Conservation (phyloP, 192 early-diverging fungal species). For the Cladochytrium replicatum region DNA sequence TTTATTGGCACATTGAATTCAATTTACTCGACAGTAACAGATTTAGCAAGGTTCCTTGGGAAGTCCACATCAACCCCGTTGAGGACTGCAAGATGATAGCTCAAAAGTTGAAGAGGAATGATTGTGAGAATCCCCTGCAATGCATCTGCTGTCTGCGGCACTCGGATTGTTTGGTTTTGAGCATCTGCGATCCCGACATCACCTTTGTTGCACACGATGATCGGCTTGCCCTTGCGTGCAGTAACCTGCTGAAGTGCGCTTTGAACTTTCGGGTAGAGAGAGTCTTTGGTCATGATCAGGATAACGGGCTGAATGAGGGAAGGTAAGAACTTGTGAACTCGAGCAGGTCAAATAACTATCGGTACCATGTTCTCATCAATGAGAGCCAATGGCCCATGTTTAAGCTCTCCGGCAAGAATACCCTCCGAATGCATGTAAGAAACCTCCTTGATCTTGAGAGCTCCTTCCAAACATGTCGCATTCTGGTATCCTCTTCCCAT, state of each 20-base stretch:
- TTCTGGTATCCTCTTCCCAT: slow-evolving; percentile 97
- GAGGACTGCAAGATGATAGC: slow-evolving; percentile 89
- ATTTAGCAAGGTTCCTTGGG: slow-evolving; percentile 48
- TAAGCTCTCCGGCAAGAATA: slow-evolving; percentile 96
- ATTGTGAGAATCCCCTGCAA: slow-evolving; percentile 92
- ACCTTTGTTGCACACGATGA: slow-evolving; percentile 89
- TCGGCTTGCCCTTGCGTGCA: slow-evolving; percentile 89
- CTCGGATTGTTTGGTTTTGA: slow-evolving; percentile 74
- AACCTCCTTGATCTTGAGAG: slow-evolving; percentile 98
- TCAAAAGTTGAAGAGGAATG: slow-evolving; percentile 89
- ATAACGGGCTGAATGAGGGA: slow-evolving; percentile 49
- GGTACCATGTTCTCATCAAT: slow-evolving; percentile 93
- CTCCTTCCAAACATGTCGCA: slow-evolving; percentile 95
- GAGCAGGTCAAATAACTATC: too few relatives aligned
- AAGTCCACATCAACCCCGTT: slow-evolving; percentile 95
- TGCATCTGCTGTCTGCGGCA: slow-evolving; percentile 87
- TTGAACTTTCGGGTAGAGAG: slow-evolving; percentile 49
- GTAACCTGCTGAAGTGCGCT: slow-evolving; percentile 89
- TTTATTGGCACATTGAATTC: too few relatives aligned
- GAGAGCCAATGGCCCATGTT: slow-evolving; percentile 94
- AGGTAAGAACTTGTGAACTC: not conserved
- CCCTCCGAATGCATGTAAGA: slow-evolving; percentile 99
- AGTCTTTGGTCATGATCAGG: slow-evolving; percentile 94
- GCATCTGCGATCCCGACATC: slow-evolving; percentile 59
- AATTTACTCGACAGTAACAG: slow-evolving; percentile 27